Evolutionary conservation across 192 early-diverging fungal species (phyloP).

Genomic region (Obelidium mucronatum): DNA sequence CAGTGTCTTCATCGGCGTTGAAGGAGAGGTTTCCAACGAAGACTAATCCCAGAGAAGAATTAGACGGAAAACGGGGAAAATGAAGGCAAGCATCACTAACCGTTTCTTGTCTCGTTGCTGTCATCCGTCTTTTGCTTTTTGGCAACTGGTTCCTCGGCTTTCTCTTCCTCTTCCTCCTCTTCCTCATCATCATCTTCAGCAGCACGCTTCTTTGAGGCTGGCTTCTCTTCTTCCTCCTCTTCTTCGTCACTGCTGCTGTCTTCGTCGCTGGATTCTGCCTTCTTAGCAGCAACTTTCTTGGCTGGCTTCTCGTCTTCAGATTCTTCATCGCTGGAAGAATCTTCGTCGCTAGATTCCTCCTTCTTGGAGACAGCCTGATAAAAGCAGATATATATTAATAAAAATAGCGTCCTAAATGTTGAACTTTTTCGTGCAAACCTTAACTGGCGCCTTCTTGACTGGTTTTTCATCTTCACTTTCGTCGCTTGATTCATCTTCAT

Average conservation of each 20-base stretch:
- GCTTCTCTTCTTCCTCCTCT: conserved; percentile 54
- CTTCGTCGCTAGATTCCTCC: conserved; percentile 26
- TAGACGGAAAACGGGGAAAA: not conserved
- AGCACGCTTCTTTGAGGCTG: conserved; percentile 45
- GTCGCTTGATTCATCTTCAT: not conserved
- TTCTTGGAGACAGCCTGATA: not conserved
- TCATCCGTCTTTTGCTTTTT: conserved; percentile 28
- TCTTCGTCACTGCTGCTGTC: conserved; percentile 54
- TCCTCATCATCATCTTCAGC: conserved; percentile 50
- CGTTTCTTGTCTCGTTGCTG: conserved; percentile 24
- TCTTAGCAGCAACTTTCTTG: conserved; percentile 38
- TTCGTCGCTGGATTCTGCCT: conserved; percentile 45
- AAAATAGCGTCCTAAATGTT: not conserved
- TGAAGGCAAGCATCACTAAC: not conserved
- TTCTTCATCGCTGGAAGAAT: conserved; percentile 34
- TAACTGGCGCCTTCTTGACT: conserved; percentile 26
- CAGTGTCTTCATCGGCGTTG: conserved; percentile 71
- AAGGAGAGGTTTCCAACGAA: conserved; percentile 82
- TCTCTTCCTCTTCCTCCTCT: conserved; percentile 34
- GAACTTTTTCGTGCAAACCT: conserved; percentile 1
- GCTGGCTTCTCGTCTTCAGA: conserved; percentile 45
- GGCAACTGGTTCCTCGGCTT: conserved; percentile 16
- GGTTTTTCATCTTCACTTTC: not conserved
- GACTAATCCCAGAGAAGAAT: not conserved
- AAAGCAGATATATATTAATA: not conserved